Percentiles rank a stretch among this genome's conserved stretches.
Evolutionary conservation across 2,329 filamentous ascomycete species (phyloP).

Genomic region (Apiospora arundinis): DNA sequence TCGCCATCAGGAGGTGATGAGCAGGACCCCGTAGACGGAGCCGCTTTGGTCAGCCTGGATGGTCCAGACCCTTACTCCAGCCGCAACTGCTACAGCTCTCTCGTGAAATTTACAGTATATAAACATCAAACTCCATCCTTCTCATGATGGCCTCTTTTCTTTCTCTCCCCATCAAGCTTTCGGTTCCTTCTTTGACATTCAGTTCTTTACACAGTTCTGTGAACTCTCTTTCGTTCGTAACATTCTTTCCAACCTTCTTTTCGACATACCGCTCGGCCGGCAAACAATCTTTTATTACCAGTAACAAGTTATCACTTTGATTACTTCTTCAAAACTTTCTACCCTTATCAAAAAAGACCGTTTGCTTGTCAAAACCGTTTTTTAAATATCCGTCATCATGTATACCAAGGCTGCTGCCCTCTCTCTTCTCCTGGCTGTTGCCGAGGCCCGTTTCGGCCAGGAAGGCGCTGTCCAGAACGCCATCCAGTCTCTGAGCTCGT

Average conservation of each 20-base stretch:
- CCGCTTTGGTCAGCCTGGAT: neutral
- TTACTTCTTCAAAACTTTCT: slow-evolving; percentile 1
- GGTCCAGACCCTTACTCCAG: neutral
- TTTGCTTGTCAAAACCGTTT: slow-evolving; percentile 22
- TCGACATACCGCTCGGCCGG: slow-evolving; percentile 39
- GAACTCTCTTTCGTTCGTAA: slow-evolving; percentile 43
- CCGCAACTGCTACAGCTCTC: neutral
- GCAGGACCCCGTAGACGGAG: neutral
- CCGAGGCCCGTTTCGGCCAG: slow-evolving; percentile 66
- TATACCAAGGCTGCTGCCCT: slow-evolving; percentile 49
- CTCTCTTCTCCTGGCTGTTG: slow-evolving; percentile 49
- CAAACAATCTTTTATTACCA: slow-evolving; percentile 28
- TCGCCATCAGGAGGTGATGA: neutral
- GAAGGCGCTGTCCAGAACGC: slow-evolving; percentile 64
- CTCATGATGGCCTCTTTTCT: slow-evolving; percentile 24
- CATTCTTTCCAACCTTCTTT: slow-evolving; percentile 41
- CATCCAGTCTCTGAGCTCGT: slow-evolving; percentile 58
- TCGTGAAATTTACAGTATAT: neutral
- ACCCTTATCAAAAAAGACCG: slow-evolving; percentile 13
- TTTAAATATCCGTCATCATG: slow-evolving; percentile 41
- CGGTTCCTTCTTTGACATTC: slow-evolving; percentile 31
- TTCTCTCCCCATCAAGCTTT: slow-evolving; percentile 31
- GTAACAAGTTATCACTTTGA: neutral
- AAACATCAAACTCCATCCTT: slow-evolving; percentile 25
- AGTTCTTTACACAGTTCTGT: slow-evolving; percentile 44